Percentiles rank a stretch among this genome's conserved stretches.
Evolutionary conservation across 257 asterid species (phyloP).

Genomic region (Nicotiana benthamiana): DNA sequence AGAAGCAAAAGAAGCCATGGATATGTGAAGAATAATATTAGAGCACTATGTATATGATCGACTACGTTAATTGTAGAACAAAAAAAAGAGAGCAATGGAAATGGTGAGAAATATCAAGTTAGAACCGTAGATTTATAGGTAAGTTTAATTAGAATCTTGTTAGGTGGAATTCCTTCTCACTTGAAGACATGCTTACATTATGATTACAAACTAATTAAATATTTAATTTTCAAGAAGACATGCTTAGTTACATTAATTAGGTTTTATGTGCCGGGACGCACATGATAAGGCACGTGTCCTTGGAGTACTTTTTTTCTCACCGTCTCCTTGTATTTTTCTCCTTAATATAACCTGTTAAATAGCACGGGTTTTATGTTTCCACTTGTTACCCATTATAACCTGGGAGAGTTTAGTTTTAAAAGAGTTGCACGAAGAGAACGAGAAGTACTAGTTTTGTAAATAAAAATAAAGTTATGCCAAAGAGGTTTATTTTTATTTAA

Average conservation of each 20-base stretch:
- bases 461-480: too few species aligned
- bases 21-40: not conserved
- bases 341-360: not conserved
- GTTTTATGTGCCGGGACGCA: not conserved
- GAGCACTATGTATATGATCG: not conserved
- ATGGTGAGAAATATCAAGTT: conserved; percentile 4
- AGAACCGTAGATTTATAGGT: conserved; percentile 27
- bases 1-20: conserved; percentile 49
- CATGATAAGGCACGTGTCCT: not conserved
- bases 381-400: not conserved
- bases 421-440: not conserved
- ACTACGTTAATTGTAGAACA: not conserved
- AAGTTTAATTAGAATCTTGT: conserved; percentile 38
- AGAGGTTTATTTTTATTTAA: not conserved
- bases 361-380: not conserved
- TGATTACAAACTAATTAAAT: not conserved
- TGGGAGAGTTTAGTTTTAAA: not conserved
- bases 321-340: not conserved
- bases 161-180: conserved; percentile 38
- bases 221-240: too few species aligned
- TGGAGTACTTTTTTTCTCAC: too few species aligned
- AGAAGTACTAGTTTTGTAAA: too few species aligned
- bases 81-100: not conserved
- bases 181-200: conserved; percentile 30
- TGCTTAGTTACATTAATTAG: too few species aligned